phyloP scores from a whole-genome alignment of 805 yeast genomes.

The Nakazawaea wickerhamii region DNA sequence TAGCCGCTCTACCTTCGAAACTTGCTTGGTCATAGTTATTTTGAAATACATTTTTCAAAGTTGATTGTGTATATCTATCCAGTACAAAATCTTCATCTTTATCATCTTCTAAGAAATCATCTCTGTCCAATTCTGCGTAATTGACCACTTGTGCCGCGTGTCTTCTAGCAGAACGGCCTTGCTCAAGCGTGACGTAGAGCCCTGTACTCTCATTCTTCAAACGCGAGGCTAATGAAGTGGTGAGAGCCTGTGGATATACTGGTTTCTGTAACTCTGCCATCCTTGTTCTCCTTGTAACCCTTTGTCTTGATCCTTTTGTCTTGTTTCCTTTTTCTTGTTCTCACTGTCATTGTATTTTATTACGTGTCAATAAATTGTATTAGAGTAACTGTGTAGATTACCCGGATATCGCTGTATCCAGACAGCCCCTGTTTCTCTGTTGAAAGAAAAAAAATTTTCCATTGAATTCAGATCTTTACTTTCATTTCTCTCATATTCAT shows the following conservation, averaged over 20 bases:
- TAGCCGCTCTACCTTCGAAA: constrained; percentile 34
- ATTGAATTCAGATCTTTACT: too few species aligned
- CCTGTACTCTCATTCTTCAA: constrained; percentile 71
- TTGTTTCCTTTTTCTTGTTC: neutral
- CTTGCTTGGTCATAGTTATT: constrained; percentile 27
- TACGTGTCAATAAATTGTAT: too few species aligned
- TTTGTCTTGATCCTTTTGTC: neutral
- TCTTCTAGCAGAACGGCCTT: constrained; percentile 74
- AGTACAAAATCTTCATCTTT: constrained; percentile 22
- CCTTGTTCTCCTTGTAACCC: neutral
- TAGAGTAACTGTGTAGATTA: too few species aligned
- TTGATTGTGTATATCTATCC: constrained; percentile 16
- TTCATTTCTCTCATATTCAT: neutral
- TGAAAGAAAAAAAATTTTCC: too few species aligned
- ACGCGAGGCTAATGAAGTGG: constrained; percentile 70
- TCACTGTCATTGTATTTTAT: neutral
- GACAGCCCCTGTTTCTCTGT: neutral
- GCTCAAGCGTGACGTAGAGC: constrained; percentile 64
- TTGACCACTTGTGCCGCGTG: constrained; percentile 61
- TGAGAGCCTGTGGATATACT: constrained; percentile 67
- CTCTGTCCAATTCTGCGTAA: constrained; percentile 79
- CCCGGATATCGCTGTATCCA: neutral
- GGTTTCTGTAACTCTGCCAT: constrained; percentile 21
- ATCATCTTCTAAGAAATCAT: constrained; percentile 34
- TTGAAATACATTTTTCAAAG: constrained; percentile 11